Base-by-base conservation (phyloP, 139 green algal species). In the Pleodorina starrii region DNA sequence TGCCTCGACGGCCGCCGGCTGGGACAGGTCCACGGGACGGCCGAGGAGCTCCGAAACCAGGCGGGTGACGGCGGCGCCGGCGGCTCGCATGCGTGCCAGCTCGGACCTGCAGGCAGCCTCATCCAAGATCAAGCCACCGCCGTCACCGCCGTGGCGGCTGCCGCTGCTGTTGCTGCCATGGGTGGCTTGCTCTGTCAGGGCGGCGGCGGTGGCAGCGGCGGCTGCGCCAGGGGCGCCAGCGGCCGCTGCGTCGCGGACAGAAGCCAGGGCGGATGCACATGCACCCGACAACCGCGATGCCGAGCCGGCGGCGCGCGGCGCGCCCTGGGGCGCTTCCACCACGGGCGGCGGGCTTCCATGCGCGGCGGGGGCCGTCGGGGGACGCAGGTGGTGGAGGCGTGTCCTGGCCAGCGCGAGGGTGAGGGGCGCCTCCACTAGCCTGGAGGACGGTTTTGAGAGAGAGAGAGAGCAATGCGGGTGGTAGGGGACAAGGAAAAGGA, bases 371-470 rank as follows among this genome's bases (percentile, higher is more conserved):
- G n/a, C n/a, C n/a, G n/a, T n/a, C n/a, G n/a, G n/a, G n/a, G n/a
- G 63, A 27, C 42, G 10, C 5, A 42, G 38, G 23, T 76, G 38
- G 69, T 59, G 32, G 7, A 79, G 32, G 44, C 82, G 63, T 17
- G 44, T 80, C 27, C 82, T 44, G 1, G 82, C 82, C 5, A 89
- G 69, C 36, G 48, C 69, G 9, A 44, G 36, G 5, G 68, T 82
- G 16, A 89, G 84, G 4, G 84, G 84, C 84, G 84, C 84, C 69
- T 89, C 84, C 23, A 89, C 69, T 29, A 59, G 69, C 69, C 84
- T 89, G 69, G 6, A 57, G 27, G 43, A n/a, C n/a, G n/a, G n/a
- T n/a, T n/a, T n/a, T n/a, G n/a, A n/a, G n/a, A n/a, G n/a, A n/a
- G n/a, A n/a, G n/a, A n/a, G n/a, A n/a, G n/a, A n/a, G n/a, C n/a